Base-by-base conservation (phyloP, 2,329 filamentous ascomycete species). In the Microdochium bolleyi region DNA sequence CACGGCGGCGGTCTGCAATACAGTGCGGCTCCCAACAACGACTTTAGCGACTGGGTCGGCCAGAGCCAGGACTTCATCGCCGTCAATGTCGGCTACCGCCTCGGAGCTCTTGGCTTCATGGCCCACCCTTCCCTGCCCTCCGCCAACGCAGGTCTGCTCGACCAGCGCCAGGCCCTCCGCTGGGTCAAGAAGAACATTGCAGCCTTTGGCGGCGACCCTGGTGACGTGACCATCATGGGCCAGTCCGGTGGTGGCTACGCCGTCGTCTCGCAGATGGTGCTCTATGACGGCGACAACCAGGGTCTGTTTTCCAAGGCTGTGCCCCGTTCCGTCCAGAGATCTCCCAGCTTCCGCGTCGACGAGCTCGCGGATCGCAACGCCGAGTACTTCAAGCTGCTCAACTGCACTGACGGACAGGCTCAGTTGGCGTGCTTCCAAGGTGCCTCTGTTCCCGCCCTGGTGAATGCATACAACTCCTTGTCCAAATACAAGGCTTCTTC, bases 141-240 rank as follows among this genome's bases (percentile, higher is more conserved):
- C 3, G 63, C 77, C 1, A 87, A 87, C 55, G 61, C 84, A 2
- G 83, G 83, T 2, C 68, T 85, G 2, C 68, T 79, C 0, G 84
- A 87, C 57, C 82, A 86, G 61, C 69, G 80, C 24, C 67, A 82
- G 9, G 82, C 76, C 0, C 66, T 87, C 19, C 60, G 85, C 55
- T 87, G 84, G 84, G 74, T 84, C 0, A 75, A 79, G 3, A 79
- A 84, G 55, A 84, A 87, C 58, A 85, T 87, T 53, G 77, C 71
- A 0, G 70, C 75, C 1, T 88, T 88, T 62, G 85, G 85, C 2
- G 85, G 84, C 2, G 83, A 88, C 59, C 80, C 83, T 0, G 68
- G 70, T 3, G 82, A 80, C 56, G 82, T 87, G 4, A 86, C 83
- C 0, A 80, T 87, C 51, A 80, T 73, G 69, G 78, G 77, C 37